Base-by-base conservation (phyloP, 257 asterid species). In the Fraxinus excelsior region DNA sequence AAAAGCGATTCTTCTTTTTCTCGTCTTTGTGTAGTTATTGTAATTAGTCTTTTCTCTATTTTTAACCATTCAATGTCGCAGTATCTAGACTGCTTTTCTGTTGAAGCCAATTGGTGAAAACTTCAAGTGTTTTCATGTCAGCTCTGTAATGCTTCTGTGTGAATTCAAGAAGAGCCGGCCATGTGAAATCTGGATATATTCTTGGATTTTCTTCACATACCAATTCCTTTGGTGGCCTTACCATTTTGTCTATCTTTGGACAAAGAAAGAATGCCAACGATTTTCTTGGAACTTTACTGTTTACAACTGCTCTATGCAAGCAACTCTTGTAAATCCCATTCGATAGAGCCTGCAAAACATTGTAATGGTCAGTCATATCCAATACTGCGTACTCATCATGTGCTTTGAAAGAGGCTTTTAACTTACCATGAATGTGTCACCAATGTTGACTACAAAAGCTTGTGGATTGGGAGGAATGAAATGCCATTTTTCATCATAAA, bases 281-380 rank as follows among this genome's bases (percentile, higher is more conserved):
- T 74, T 78, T 92, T 53, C 97, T 87, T 19, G 94, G 79, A 7
- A 34, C 74, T 58, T 31, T 72, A 29, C 79, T 77, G 87, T 92
- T 92, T 29, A 91, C 97, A 44, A 87, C 87, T 0, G 96, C 97
- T 66, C 97, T 87, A 49, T 92, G 97, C 72, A 92, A 60, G 83
- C 97, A 91, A n/a, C 96, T 91, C 73, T 87, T 89, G 92, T 89
- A 92, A 6, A 85, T 87, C 84, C 95, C 96, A 82, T 92, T 92
- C 19, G 97, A 88, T 49, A 91, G 82, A 2, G 95, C 97, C 97
- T 92, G 88, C 78, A 67, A 53, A 10, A 68, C 1, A n/a, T 38
- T n/a, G 5, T 25, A 23, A 16, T 40, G 6, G 8, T 18, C 7
- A 37, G 51, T 69, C 31, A 18, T 0, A 12, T 70, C 28, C 0